Evolutionary conservation across 1,284 basidiomycete species (phyloP), one percentile per base, ranked within the genome.

Genomic region (Fomes fomentarius): DNA sequence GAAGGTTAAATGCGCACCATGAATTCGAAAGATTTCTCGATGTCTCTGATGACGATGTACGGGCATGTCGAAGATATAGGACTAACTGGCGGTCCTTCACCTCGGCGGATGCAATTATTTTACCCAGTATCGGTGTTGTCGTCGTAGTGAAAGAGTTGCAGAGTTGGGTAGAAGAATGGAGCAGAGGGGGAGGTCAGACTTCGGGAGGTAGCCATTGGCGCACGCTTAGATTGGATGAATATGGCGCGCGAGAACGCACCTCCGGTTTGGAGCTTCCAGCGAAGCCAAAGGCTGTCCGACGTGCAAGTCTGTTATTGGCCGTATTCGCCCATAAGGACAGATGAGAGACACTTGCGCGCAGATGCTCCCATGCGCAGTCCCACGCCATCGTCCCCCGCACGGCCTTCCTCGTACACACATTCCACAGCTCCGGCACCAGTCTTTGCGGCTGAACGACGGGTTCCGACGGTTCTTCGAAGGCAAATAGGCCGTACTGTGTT

Each of bases 331-430:
- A 37, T 34, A 17, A 19, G 25, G 24, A 33, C 14, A 48, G 38
- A 28, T 39, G 33, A 48, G 28, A 40, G 59, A 30, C 53, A 57
- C 59, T 61, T 53, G 47, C 59, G 26, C 43, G 50, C 45, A 61
- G 50, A 30, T 50, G 53, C 39, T 57, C 56, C 56, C 59, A 57
- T 49, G 52, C 55, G 25, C 50, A 50, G 17, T 50, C 55, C 40
- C 43, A 52, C 43, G 41, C 43, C 41, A 37, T 33, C 39, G 34
- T 40, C 11, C 48, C 50, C 50, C 38, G 48, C 42, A 52, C 47
- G 19, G 28, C 47, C n/a, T 51, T 53, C 47, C 47, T 46, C 45
- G 56, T 39, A 35, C 50, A 48, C 25, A 57, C 53, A 33, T 57
- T 53, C 56, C 55, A 57, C 33, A 58, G 26, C 47, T 37, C 28